Conservation (phyloP, 2,329 filamentous ascomycete genomes). For the Paecilomyces sp. region DNA sequence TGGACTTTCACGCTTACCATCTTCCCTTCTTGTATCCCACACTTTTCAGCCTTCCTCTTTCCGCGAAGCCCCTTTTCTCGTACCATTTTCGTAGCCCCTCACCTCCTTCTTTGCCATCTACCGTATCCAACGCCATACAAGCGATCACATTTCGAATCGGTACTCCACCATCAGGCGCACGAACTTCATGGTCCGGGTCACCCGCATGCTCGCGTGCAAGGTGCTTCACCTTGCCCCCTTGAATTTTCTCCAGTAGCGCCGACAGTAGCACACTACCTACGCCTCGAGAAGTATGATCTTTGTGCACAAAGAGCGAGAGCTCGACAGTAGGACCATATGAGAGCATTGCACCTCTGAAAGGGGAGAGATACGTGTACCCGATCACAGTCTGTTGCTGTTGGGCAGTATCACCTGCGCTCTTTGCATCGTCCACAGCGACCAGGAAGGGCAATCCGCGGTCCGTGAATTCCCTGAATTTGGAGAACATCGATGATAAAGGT, state of each 20-base stretch:
- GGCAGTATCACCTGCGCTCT: constrained; percentile 1
- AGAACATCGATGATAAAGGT: constrained; percentile 17
- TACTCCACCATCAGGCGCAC: constrained; percentile 1
- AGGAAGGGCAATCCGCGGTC: constrained; percentile 28
- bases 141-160: constrained; percentile 27
- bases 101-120: constrained; percentile 18
- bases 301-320: constrained; percentile 32
- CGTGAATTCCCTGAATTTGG: constrained; percentile 18
- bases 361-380: constrained; percentile 28
- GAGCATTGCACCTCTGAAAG: constrained; percentile 27
- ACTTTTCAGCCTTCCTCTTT: constrained; percentile 29
- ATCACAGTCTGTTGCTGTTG: constrained; percentile 12
- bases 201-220: constrained; percentile 10
- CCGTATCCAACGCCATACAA: constrained; percentile 32
- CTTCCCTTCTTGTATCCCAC: constrained; percentile 31
- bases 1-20: constrained; percentile 18
- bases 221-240: constrained; percentile 15
- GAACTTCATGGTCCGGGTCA: constrained; percentile 6
- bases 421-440: constrained; percentile 21
- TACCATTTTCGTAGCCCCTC: constrained; percentile 32
- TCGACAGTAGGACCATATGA: constrained; percentile 36
- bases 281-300: constrained; percentile 20
- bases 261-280: constrained; percentile 26
- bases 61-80: constrained; percentile 29
- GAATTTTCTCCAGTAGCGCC: constrained; percentile 20